Evolutionary conservation across 2,329 filamentous ascomycete species (phyloP), one percentile per base, ranked within the genome.

Genomic region (Aspergillus sp.): DNA sequence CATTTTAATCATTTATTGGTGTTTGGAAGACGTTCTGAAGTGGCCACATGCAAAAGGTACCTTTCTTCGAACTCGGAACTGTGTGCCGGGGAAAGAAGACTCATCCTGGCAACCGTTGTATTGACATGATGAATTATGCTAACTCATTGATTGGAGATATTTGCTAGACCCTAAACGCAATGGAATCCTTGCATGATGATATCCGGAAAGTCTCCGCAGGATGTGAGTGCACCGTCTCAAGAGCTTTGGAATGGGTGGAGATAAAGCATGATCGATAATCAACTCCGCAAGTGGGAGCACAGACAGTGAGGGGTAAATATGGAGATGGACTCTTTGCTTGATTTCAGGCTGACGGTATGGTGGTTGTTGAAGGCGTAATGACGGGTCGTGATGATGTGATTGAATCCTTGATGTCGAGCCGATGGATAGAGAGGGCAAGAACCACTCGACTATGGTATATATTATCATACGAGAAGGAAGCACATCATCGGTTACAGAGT

Each of bases 321-420:
- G 31, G 31, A 32, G 31, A n/a, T 39, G 11, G 35, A 12, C 4
- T 19, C 19, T 19, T 19, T 19, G 19, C 19, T 19, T 19, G 19
- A 19, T 19, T 37, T 29, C 29, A 10, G n/a, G 30, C 34, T 27
- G 34, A 42, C 32, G 13, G 13, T 31, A 34, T 29, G 43, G 39
- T 36, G 39, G 43, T 33, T 36, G 37, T 27, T 41, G 37, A 59
- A 61, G 56, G 48, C 56, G 62, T 45, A 51, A 66, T 65, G 51
- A 29, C 32, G 41, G 39, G 32, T 40, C 44, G 30, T 38, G 52
- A 65, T 66, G 62, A 60, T 57, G 60, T 60, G 61, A 62, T 64
- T 40, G 41, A 29, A 39, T 37, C 43, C 37, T 44, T 28, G 41
- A 34, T 27, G 34, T 19, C 30, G 4, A 31, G 31, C 19, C 19